Conservation (phyloP, 2,329 filamentous ascomycete genomes). For the Aspergillus flavus region DNA sequence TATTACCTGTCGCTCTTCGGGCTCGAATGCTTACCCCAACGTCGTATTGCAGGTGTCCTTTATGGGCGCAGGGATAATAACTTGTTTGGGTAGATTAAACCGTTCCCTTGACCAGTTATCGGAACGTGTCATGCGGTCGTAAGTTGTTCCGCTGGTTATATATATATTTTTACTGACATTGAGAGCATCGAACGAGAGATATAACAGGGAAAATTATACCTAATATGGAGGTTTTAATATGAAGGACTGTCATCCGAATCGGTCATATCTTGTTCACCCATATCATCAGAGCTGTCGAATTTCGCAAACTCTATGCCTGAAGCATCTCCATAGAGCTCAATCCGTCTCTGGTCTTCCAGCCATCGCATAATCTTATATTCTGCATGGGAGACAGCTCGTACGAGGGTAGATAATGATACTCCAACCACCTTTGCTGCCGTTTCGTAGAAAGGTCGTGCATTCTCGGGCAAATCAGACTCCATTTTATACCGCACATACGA, state of each 20-base stretch:
- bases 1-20: neutral
- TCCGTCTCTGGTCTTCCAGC: constrained; percentile 38
- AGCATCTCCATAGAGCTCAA: constrained; percentile 28
- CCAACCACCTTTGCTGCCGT: constrained; percentile 54
- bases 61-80: neutral
- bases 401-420: constrained; percentile 52
- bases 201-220: neutral
- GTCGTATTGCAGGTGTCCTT: neutral
- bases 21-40: neutral
- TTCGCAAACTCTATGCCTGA: constrained; percentile 19
- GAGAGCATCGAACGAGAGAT: neutral
- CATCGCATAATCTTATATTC: constrained; percentile 50
- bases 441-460: constrained; percentile 53
- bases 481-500: constrained; percentile 54
- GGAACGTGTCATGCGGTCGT: neutral
- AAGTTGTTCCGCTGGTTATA: neutral
- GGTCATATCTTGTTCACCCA: constrained; percentile 9
- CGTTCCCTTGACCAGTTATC: neutral
- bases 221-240: neutral
- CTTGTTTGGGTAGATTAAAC: neutral
- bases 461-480: constrained; percentile 50
- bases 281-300: constrained; percentile 21
- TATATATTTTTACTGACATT: neutral
- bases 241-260: constrained; percentile 4
- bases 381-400: constrained; percentile 53